Percentiles rank a stretch among this genome's conserved stretches.
These are phyloP conservation scores for Takakia lepidozioides DNA, from an alignment of 225 moss, liverwort and hornwort genomes.

Conservation along the genomic window DNA sequence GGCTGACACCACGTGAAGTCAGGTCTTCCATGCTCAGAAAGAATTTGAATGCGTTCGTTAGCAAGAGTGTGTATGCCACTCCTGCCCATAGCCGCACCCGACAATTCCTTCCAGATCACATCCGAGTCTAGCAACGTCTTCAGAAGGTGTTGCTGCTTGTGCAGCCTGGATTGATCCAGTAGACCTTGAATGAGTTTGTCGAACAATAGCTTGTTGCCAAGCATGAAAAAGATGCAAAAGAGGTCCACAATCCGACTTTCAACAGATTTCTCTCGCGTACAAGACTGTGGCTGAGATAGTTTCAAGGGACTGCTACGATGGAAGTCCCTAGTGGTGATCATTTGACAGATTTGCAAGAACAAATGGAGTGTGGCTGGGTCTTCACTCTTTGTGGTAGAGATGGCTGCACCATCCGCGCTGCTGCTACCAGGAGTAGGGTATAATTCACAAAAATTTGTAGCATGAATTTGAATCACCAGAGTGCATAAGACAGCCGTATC, in stretches of 20 bases:
- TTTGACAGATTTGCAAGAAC: constrained; percentile 7
- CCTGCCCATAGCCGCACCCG: constrained; percentile 1
- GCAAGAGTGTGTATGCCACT: constrained; percentile 3
- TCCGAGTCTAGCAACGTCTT: constrained; percentile 5
- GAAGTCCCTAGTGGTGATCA: constrained; percentile 5
- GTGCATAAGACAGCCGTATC: constrained; percentile 3
- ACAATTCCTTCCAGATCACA: constrained; percentile 12
- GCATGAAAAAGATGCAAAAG: neutral
- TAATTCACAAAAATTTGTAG: no score
- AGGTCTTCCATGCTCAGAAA: constrained; percentile 4
- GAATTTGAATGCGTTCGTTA: constrained; percentile 5
- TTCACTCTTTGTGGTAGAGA: neutral
- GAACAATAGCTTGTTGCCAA: constrained; percentile 12
- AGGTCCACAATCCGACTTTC: constrained; percentile 5
- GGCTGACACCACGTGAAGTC: constrained; percentile 24
- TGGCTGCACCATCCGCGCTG: neutral
- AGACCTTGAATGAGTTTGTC: constrained; percentile 10
- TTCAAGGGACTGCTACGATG: neutral
- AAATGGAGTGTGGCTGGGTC: neutral
- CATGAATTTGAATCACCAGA: constrained; percentile 1
- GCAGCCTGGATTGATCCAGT: constrained; percentile 2
- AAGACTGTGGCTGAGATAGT: neutral
- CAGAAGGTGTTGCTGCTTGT: constrained; percentile 8
- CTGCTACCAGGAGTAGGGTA: neutral
- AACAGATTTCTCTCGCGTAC: constrained; percentile 1